Evolutionary conservation across 2,329 filamentous ascomycete genomes (phyloP).

Genomic region (Aureobasidium sp.): DNA sequence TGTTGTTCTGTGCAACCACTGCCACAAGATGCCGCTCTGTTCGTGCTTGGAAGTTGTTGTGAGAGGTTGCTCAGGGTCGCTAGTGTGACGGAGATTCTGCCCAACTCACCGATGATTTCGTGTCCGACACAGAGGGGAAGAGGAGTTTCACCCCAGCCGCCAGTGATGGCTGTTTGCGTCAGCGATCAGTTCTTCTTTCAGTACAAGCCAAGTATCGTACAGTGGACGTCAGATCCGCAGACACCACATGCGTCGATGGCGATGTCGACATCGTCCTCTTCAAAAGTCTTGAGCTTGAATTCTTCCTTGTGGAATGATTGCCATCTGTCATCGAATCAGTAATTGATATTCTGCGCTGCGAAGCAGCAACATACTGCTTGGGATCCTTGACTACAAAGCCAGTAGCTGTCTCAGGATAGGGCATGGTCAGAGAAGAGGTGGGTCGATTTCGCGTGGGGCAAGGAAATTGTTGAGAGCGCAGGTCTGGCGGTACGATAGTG

Average conservation of each 20-base stretch:
- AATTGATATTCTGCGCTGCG: no score
- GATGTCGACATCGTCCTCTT: constrained; percentile 33
- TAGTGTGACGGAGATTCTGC: not conserved
- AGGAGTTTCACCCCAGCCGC: constrained; percentile 34
- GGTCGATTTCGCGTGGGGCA: no score
- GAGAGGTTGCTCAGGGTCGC: not conserved
- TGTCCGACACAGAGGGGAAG: constrained; percentile 24
- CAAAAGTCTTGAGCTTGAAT: constrained; percentile 35
- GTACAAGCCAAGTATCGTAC: constrained; percentile 23
- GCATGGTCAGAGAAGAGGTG: constrained; percentile 29
- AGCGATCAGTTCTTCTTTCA: constrained; percentile 12
- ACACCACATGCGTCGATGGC: constrained; percentile 32
- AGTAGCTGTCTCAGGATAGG: constrained; percentile 37
- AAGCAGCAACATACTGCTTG: constrained; percentile 51
- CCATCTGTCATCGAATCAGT: constrained; percentile 41
- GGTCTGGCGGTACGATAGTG: no score
- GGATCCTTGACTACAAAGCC: constrained; percentile 35
- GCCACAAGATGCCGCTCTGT: no score
- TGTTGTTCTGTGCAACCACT: no score
- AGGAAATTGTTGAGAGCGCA: no score
- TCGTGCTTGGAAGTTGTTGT: not conserved
- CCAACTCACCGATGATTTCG: constrained; percentile 18
- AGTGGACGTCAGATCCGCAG: constrained; percentile 26
- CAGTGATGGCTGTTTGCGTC: constrained; percentile 18
- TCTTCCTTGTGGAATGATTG: constrained; percentile 29